phyloP scores from a whole-genome alignment of 768 basidiomycete species.

The Mycena venus region DNA sequence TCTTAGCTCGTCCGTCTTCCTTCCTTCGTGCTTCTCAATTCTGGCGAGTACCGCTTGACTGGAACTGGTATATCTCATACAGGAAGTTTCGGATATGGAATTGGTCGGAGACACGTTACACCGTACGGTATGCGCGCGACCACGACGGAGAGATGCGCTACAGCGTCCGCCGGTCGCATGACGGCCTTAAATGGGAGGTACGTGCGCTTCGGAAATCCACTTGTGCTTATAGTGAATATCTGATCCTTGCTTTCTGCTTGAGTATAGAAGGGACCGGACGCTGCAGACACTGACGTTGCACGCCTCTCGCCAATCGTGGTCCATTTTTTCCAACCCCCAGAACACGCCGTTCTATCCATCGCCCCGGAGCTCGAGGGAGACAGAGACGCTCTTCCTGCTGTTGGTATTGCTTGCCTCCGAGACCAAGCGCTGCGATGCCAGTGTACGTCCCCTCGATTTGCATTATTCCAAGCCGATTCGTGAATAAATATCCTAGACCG shows the following conservation, averaged over 20 bases:
- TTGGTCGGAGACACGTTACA: background rate
- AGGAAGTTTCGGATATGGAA: constrained; percentile 7
- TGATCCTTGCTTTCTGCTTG: too few relatives aligned
- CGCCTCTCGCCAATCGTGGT: background rate
- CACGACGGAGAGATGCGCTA: constrained; percentile 2
- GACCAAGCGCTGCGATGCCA: background rate
- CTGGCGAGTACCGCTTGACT: background rate
- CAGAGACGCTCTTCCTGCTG: background rate
- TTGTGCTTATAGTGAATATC: too few relatives aligned
- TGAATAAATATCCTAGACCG: background rate
- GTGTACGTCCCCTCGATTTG: background rate
- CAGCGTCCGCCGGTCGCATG: background rate
- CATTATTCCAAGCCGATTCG: background rate
- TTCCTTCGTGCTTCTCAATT: too few relatives aligned
- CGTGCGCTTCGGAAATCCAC: background rate
- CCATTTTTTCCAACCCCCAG: background rate
- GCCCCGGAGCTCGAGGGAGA: background rate
- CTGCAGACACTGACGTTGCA: background rate
- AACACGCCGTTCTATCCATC: background rate
- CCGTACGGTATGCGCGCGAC: background rate
- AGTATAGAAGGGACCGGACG: background rate
- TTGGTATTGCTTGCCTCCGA: background rate
- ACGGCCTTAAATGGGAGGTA: background rate
- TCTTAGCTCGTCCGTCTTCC: constrained; percentile 1
- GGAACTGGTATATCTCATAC: background rate